Evolutionary conservation across 2,329 filamentous ascomycete species (phyloP), one percentile per base, ranked within the genome.

Genomic region (Aphanoascus verrucosus): DNA sequence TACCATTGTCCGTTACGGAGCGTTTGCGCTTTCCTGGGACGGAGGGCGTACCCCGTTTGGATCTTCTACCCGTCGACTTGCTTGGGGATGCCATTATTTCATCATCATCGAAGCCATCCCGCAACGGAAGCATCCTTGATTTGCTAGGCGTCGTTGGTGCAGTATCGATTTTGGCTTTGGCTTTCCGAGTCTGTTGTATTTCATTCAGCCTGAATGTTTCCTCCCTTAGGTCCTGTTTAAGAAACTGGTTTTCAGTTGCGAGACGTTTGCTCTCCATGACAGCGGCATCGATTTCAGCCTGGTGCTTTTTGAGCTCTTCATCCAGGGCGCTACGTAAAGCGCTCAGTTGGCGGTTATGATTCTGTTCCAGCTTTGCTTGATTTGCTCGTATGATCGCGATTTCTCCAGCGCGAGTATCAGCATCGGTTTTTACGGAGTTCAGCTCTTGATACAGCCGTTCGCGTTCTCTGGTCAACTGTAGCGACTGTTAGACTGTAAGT

Each of bases 61-160:
- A 69, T 58, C 70, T 73, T 44, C 65, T 60, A 37, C 62, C 59
- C 6, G 65, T 65, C 7, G 72, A 70, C 59, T 76, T 81, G 50
- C 74, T 79, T 3, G 79, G 79, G 2, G 79, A 82, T 1, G 73
- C 64, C 57, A 76, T 70, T 53, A 83, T 73, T 61, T 84, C 79
- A 53, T 77, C 75, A 57, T 84, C 79, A 53, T 83, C 78, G 61
- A 84, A 84, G 15, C 81, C 81, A 67, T 84, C 81, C 14, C 79
- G 74, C 35, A 78, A 72, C 1, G 74, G 72, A 0, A 74, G 65
- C 5, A 65, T 64, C 56, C 69, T 72, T n/a, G 68, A 65, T 58
- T 74, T 78, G 55, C 67, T 77, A 0, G 79, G 78, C 1, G 79
- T 81, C 1, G 68, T 62, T 1, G 74, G 74, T 38, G 67, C 69